Evolutionary conservation across 257 asterid genomes (phyloP).

Genomic region (Salvia hispanica): DNA sequence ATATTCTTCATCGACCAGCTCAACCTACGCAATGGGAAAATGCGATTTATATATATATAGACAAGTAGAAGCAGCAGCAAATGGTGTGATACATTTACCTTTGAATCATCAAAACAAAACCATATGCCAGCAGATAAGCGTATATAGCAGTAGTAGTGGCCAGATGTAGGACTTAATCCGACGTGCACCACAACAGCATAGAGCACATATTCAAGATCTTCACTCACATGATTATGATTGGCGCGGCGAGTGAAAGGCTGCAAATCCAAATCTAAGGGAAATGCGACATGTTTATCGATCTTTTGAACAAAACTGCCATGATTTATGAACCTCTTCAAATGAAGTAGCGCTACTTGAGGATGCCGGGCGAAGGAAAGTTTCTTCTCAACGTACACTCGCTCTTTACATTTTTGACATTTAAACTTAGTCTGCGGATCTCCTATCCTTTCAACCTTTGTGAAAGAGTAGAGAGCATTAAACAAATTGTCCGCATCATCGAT

Average conservation of each 20-base stretch:
- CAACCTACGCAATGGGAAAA: conserved; percentile 46
- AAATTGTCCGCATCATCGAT: conserved; percentile 67
- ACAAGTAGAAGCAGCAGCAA: too few relatives aligned
- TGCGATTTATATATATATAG: not conserved
- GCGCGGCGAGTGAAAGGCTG: conserved; percentile 50
- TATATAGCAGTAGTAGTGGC: conserved; percentile 82
- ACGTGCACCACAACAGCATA: conserved; percentile 84
- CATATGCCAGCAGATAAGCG: conserved; percentile 63
- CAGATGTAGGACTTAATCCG: conserved; percentile 71
- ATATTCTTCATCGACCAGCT: conserved; percentile 55
- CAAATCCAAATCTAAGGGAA: conserved; percentile 76
- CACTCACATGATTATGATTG: conserved; percentile 52
- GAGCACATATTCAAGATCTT: conserved; percentile 61
- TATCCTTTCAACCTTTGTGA: conserved; percentile 82
- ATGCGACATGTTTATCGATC: conserved; percentile 73
- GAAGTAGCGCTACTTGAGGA: conserved; percentile 78
- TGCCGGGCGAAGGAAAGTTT: conserved; percentile 69
- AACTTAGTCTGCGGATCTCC: conserved; percentile 78
- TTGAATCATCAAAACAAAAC: conserved; percentile 85
- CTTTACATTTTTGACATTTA: conserved; percentile 78
- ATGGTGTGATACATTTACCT: conserved; percentile 42
- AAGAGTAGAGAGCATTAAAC: conserved; percentile 68
- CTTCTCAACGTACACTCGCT: conserved; percentile 76
- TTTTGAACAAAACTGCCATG: conserved; percentile 76
- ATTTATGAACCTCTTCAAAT: conserved; percentile 85